These are phyloP conservation scores for Cryphonectria parasitica DNA, from an alignment of 2,329 filamentous ascomycete genomes.

Conservation along the genomic window DNA sequence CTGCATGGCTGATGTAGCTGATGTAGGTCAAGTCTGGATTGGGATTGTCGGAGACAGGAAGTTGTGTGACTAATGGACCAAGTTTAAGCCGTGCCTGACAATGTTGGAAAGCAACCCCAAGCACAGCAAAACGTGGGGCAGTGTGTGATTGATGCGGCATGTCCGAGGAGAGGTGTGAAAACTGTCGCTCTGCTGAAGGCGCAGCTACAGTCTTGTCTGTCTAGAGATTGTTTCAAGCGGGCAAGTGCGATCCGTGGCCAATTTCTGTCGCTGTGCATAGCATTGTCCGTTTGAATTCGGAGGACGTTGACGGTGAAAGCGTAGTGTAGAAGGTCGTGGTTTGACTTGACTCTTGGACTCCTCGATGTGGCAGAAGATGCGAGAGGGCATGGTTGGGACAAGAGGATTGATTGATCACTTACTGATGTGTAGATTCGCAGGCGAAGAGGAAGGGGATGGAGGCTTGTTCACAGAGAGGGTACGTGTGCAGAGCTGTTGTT, in stretches of 20 bases:
- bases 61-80: background rate
- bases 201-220: background rate
- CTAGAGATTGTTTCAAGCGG: background rate
- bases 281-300: slow-evolving; percentile 3
- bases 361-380: slow-evolving; percentile 9
- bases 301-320: slow-evolving; percentile 7
- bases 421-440: slow-evolving; percentile 11
- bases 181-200: background rate
- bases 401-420: slow-evolving; percentile 15
- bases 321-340: background rate
- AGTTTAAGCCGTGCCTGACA: background rate
- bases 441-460: background rate
- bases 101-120: background rate
- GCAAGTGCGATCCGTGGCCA: background rate
- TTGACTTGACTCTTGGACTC: slow-evolving; percentile 22
- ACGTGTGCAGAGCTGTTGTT: slow-evolving; percentile 1
- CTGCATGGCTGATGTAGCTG: background rate
- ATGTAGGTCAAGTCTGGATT: background rate
- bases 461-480: slow-evolving; percentile 6
- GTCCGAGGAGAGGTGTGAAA: background rate
- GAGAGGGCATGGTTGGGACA: slow-evolving; percentile 4
- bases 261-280: background rate
- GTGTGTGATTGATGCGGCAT: background rate
- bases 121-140: background rate
- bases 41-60: background rate